phyloP scores from a whole-genome alignment of 2,329 filamentous ascomycete genomes.

The Epichloe hybrida region DNA sequence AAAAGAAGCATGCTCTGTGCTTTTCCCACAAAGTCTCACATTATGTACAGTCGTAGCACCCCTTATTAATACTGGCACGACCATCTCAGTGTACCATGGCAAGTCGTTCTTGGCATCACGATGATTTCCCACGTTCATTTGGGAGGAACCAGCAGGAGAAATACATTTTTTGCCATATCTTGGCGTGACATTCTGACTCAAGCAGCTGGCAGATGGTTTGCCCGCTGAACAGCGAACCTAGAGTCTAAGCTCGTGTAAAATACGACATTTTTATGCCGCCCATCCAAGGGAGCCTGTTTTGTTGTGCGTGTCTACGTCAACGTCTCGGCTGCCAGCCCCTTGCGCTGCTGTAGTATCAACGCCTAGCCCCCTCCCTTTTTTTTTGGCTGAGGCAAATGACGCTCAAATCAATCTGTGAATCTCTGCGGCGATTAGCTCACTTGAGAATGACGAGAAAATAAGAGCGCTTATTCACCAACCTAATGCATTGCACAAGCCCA shows the following conservation, averaged over 20 bases:
- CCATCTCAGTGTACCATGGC: neutral
- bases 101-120: neutral
- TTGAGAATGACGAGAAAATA: neutral
- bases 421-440: neutral
- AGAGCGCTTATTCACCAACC: conserved; percentile 3
- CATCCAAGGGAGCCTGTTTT: neutral
- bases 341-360: neutral
- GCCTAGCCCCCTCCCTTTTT: neutral
- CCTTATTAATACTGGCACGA: no score
- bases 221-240: neutral
- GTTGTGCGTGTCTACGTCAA: neutral
- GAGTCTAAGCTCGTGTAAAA: neutral
- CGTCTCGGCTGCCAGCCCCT: neutral
- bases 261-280: neutral
- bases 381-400: neutral
- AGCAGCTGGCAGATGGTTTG: neutral
- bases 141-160: neutral
- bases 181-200: neutral
- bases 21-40: neutral
- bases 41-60: no score
- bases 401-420: conserved; percentile 2
- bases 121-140: neutral
- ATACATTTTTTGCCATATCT: neutral
- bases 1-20: neutral
- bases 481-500: conserved; percentile 6